Evolutionary conservation across 2,329 filamentous ascomycete species (phyloP).

Genomic region (Fusarium torulosum): DNA sequence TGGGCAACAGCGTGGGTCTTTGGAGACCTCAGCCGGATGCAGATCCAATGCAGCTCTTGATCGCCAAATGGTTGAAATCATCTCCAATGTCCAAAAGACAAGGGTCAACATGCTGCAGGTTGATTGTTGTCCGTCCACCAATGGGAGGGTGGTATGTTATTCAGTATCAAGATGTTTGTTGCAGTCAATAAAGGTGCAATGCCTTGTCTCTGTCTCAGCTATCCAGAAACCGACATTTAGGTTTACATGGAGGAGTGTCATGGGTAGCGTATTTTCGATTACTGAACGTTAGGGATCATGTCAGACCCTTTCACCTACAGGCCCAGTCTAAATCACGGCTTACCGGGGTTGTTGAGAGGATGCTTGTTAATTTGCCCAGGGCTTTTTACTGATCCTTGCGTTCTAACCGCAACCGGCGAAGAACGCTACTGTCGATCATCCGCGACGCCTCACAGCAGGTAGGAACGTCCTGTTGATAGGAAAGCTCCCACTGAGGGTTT

Average conservation of each 20-base stretch:
- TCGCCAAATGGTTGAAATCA: background rate
- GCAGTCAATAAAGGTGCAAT: background rate
- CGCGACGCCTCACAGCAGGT: conserved; percentile 39
- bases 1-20: conserved; percentile 12
- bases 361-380: background rate
- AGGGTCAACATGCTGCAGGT: conserved; percentile 2
- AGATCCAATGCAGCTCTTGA: conserved; percentile 20
- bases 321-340: conserved; percentile 9
- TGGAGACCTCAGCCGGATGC: background rate
- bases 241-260: conserved; percentile 12
- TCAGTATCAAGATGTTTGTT: background rate
- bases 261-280: conserved; percentile 28
- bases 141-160: background rate
- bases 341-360: conserved; percentile 8
- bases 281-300: conserved; percentile 25
- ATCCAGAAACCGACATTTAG: conserved; percentile 15
- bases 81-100: conserved; percentile 11
- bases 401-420: conserved; percentile 37
- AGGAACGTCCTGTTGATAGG: conserved; percentile 16
- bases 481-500: conserved; percentile 24
- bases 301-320: conserved; percentile 13
- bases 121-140: conserved; percentile 6
- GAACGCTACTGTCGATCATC: conserved; percentile 50
- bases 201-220: conserved; percentile 15
- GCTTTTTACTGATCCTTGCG: conserved; percentile 13